These are phyloP conservation scores for Pyrenophora tritici-repentis DNA, from an alignment of 2,329 filamentous ascomycete species.

Conservation along the genomic window DNA sequence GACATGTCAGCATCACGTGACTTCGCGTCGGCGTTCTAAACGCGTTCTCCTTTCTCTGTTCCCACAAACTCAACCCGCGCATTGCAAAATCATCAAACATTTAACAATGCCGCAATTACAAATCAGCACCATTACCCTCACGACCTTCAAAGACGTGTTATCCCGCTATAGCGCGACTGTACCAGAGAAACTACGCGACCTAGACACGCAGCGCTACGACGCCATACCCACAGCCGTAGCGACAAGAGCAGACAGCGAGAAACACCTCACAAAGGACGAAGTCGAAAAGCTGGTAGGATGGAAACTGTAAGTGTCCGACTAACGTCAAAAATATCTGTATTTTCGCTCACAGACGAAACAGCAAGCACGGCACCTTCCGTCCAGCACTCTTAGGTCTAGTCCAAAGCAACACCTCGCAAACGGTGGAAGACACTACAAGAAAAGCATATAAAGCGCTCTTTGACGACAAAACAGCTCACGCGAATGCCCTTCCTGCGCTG, in stretches of 20 bases:
- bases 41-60: slow-evolving; percentile 3
- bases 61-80: neutral
- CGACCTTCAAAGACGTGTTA: slow-evolving; percentile 27
- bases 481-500: slow-evolving; percentile 48
- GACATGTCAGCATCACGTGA: slow-evolving; percentile 7
- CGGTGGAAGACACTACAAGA: slow-evolving; percentile 56
- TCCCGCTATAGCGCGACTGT: slow-evolving; percentile 33
- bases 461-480: neutral
- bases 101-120: slow-evolving; percentile 13
- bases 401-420: slow-evolving; percentile 61
- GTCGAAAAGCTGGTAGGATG: slow-evolving; percentile 46
- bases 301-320: slow-evolving; percentile 40
- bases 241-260: slow-evolving; percentile 10
- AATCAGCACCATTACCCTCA: slow-evolving; percentile 21
- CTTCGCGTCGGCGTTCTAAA: neutral
- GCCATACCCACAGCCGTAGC: slow-evolving; percentile 32
- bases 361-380: slow-evolving; percentile 58
- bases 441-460: slow-evolving; percentile 53
- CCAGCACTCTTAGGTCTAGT: slow-evolving; percentile 54
- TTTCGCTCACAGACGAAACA: slow-evolving; percentile 18
- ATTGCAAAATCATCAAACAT: slow-evolving; percentile 1
- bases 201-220: slow-evolving; percentile 42
- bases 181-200: slow-evolving; percentile 34
- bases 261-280: slow-evolving; percentile 34
- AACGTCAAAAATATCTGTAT: neutral